A percentile compares a stretch with the other conserved stretches of the same genome.
These are phyloP conservation scores for Syncephalis fuscata DNA, from an alignment of 371 early-diverging fungal species.

Conservation along the genomic window DNA sequence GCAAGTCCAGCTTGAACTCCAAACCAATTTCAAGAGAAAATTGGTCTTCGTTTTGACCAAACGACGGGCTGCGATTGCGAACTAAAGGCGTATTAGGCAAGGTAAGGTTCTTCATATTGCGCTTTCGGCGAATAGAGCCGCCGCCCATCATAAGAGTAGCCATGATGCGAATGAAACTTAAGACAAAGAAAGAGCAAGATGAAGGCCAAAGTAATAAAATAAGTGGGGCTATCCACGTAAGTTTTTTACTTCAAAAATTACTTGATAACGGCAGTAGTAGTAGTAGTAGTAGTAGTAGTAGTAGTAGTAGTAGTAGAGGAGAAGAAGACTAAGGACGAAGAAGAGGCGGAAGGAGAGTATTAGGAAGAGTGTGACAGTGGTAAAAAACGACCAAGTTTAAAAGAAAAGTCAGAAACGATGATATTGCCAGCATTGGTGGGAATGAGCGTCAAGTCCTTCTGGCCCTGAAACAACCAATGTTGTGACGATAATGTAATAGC, in stretches of 20 bases:
- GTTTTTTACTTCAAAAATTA: too few species aligned
- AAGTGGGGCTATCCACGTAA: too few species aligned
- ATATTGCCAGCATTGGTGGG: neutral
- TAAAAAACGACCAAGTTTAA: too few species aligned
- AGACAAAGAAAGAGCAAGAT: too few species aligned
- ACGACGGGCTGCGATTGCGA: neutral
- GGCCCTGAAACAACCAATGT: neutral
- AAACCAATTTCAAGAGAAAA: slow-evolving; percentile 49
- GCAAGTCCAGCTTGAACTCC: slow-evolving; percentile 57
- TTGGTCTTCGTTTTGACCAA: slow-evolving; percentile 1
- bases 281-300: too few species aligned
- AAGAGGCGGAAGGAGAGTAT: too few species aligned
- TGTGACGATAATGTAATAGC: neutral
- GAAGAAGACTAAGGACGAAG: neutral
- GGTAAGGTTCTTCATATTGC: slow-evolving; percentile 53
- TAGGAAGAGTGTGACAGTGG: too few species aligned
- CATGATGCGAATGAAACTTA: too few species aligned
- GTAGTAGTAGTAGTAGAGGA: neutral
- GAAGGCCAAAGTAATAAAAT: too few species aligned
- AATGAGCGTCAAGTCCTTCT: neutral
- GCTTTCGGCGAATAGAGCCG: slow-evolving; percentile 43
- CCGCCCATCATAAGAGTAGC: slow-evolving; percentile 13
- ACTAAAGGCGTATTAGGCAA: slow-evolving; percentile 16
- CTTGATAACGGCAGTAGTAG: too few species aligned
- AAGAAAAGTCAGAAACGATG: too few species aligned